These are phyloP conservation scores for Saitoella complicata DNA, from an alignment of 805 yeast genomes.

Conservation along the genomic window DNA sequence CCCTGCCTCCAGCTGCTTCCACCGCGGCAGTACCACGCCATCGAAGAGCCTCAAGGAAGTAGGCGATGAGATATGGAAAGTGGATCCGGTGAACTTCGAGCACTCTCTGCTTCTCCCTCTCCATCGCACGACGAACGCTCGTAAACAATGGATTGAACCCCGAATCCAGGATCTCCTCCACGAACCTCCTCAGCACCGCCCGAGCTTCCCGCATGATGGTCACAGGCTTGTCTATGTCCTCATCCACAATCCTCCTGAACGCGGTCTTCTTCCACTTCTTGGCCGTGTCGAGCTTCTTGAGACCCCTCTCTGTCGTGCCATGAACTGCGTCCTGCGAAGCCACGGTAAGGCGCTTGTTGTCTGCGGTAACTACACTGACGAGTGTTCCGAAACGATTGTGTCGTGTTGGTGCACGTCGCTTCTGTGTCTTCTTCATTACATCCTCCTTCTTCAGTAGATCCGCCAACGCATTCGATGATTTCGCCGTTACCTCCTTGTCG, in stretches of 20 bases:
- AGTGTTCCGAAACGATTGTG: slow-evolving; percentile 88
- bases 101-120: slow-evolving; percentile 25
- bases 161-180: slow-evolving; percentile 48
- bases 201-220: slow-evolving; percentile 21
- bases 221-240: slow-evolving; percentile 7
- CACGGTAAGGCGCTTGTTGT: slow-evolving; percentile 42
- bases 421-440: slow-evolving; percentile 31
- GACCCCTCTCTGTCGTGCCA: slow-evolving; percentile 22
- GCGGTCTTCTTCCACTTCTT: slow-evolving; percentile 45
- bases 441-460: slow-evolving; percentile 47
- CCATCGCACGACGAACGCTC: slow-evolving; percentile 32
- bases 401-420: slow-evolving; percentile 42
- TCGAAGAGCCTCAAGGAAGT: slow-evolving; percentile 59
- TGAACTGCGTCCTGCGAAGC: slow-evolving; percentile 56
- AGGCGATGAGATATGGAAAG: slow-evolving; percentile 45
- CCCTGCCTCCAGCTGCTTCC: slow-evolving; percentile 3
- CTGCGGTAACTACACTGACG: slow-evolving; percentile 43
- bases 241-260: slow-evolving; percentile 1
- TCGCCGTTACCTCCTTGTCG: slow-evolving; percentile 9
- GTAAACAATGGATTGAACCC: slow-evolving; percentile 54
- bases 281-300: slow-evolving; percentile 48
- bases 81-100: slow-evolving; percentile 21
- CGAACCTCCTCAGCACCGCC: slow-evolving; percentile 27
- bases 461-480: slow-evolving; percentile 14
- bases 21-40: slow-evolving; percentile 8